Conservation (phyloP, 2,329 filamentous ascomycete genomes). For the Botrytis fragariae region DNA sequence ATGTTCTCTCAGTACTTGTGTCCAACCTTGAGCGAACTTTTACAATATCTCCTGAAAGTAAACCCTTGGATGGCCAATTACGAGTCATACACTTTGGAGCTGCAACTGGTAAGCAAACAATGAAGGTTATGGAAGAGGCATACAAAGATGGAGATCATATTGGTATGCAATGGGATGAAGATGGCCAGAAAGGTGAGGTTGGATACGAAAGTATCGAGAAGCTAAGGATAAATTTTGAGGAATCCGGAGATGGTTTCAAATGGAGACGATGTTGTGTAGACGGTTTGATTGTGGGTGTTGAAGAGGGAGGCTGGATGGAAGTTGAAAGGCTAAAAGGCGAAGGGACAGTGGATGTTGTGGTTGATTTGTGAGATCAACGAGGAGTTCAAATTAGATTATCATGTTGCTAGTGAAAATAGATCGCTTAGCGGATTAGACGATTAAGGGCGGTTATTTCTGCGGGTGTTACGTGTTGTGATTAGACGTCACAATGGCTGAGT, state of each 20-base stretch:
- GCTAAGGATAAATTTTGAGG: constrained; percentile 67
- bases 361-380: constrained; percentile 22
- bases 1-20: constrained; percentile 73
- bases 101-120: constrained; percentile 61
- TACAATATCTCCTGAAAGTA: constrained; percentile 71
- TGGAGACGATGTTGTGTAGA: constrained; percentile 93
- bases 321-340: constrained; percentile 50
- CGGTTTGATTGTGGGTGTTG: constrained; percentile 77
- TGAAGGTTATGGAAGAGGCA: constrained; percentile 71
- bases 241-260: constrained; percentile 58
- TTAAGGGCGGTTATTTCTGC: neutral
- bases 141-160: constrained; percentile 59
- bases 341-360: constrained; percentile 33
- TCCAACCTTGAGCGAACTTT: constrained; percentile 81
- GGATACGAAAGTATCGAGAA: constrained; percentile 69
- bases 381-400: neutral
- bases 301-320: constrained; percentile 67
- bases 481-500: neutral
- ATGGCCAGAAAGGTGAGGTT: constrained; percentile 47
- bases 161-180: constrained; percentile 38
- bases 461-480: neutral
- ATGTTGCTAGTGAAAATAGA: neutral
- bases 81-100: constrained; percentile 73
- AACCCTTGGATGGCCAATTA: constrained; percentile 68
- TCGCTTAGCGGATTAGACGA: neutral